Conservation (phyloP, 176 grass and related monocot genomes). For the Panicum miliaceum region DNA sequence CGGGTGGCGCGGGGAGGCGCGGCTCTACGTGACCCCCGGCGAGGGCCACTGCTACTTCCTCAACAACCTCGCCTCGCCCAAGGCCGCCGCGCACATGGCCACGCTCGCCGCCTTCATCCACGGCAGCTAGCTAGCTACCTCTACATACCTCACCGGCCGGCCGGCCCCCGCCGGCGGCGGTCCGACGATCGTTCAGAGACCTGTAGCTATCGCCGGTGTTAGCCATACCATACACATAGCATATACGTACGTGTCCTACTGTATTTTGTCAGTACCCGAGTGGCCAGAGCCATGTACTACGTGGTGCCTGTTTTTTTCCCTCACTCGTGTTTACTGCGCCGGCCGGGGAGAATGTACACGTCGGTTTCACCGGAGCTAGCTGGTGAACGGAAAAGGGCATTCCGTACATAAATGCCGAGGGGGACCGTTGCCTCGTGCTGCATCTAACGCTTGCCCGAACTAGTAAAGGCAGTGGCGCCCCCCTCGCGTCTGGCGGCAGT, state of each 20-base stretch:
- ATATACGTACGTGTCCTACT: background rate
- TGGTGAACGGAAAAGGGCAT: background rate
- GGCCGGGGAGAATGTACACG: background rate
- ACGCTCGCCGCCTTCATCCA: slow-evolving; percentile 48
- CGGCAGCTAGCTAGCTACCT: background rate
- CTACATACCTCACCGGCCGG: background rate
- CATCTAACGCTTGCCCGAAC: background rate
- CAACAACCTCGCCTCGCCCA: slow-evolving; percentile 46
- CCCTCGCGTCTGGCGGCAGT: background rate
- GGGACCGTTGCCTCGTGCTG: background rate
- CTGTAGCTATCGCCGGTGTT: slow-evolving; percentile 1
- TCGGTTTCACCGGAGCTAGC: slow-evolving; percentile 7
- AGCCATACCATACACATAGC: background rate
- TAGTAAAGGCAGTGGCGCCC: background rate
- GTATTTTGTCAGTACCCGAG: background rate
- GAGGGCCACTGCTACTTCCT: slow-evolving; percentile 68
- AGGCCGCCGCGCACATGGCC: slow-evolving; percentile 64
- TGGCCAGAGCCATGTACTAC: background rate
- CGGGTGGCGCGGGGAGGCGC: slow-evolving; percentile 46
- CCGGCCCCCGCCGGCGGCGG: background rate
- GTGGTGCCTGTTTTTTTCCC: background rate
- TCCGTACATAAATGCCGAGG: background rate
- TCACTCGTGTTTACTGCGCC: background rate
- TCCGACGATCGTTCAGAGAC: background rate
- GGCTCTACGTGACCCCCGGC: slow-evolving; percentile 51